phyloP scores from a whole-genome alignment of 2,329 filamentous ascomycete genomes.

The Trichoderma oligosporum region DNA sequence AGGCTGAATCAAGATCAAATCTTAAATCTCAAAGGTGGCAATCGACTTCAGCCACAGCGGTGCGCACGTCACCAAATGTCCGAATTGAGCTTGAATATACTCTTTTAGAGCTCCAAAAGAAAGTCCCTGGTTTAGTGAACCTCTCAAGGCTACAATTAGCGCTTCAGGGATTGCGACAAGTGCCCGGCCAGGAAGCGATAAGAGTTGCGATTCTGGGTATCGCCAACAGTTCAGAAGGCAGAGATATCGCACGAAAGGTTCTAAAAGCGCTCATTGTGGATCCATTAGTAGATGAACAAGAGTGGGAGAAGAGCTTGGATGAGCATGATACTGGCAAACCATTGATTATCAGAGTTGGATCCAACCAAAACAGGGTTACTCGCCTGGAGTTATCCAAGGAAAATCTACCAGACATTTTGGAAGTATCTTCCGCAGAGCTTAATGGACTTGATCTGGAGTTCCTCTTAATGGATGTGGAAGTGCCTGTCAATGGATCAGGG shows the following conservation, averaged over 20 bases:
- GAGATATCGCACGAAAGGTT: slow-evolving; percentile 57
- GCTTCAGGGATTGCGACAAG: slow-evolving; percentile 58
- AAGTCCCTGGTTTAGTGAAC: slow-evolving; percentile 60
- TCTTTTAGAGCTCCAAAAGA: slow-evolving; percentile 57
- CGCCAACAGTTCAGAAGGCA: slow-evolving; percentile 36
- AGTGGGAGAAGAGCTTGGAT: slow-evolving; percentile 64
- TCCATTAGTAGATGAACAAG: slow-evolving; percentile 57
- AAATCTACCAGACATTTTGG: slow-evolving; percentile 53
- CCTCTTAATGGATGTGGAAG: slow-evolving; percentile 50
- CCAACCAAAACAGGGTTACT: slow-evolving; percentile 29
- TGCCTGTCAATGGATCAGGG: slow-evolving; percentile 33
- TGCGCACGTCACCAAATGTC: slow-evolving; percentile 31
- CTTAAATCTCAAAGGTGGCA: slow-evolving; percentile 29
- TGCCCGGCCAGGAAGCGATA: slow-evolving; percentile 53
- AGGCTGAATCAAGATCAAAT: slow-evolving; percentile 23
- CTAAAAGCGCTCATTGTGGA: slow-evolving; percentile 68
- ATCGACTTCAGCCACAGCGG: slow-evolving; percentile 25
- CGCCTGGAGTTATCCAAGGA: slow-evolving; percentile 30
- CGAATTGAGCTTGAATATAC: slow-evolving; percentile 55
- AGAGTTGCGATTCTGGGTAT: slow-evolving; percentile 56
- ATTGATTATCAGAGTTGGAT: slow-evolving; percentile 57
- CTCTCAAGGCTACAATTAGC: slow-evolving; percentile 70
- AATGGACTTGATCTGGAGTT: slow-evolving; percentile 63
- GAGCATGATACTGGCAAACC: slow-evolving; percentile 50
- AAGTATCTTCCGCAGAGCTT: slow-evolving; percentile 59